Evolutionary conservation across 106 monocot species (phyloP), one percentile per base, ranked within the genome.

Genomic region (Alisma plantagoaquatica): DNA sequence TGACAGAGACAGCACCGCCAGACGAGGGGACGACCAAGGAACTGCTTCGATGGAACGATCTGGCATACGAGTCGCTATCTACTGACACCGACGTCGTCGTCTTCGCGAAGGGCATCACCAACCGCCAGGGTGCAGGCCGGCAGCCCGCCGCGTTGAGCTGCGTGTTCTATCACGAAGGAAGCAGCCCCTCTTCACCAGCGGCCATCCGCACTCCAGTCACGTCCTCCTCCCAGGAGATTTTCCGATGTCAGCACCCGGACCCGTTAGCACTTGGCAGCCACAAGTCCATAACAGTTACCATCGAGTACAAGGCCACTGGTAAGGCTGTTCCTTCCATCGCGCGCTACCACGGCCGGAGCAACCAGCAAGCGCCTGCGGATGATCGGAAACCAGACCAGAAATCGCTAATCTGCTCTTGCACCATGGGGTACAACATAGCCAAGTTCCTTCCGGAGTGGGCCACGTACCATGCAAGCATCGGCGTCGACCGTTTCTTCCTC

Each of bases 361-460:
- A 26, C 2, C 61, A 21, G 17, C 50, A 9, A 48, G 48, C 45
- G 49, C 28, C 27, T 20, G 33, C 62, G 52, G 15, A 38, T 23
- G 17, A 27, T 15, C 17, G 43, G 2, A 28, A 12, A 3, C 10
- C 0, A 15, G 30, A 27, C 29, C 20, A 27, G 41, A 58, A 33
- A 57, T 25, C 56, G 15, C 46, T 31, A 30, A 54, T 73, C 14
- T 91, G 91, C 73, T 84, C 78, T 1, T 81, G 85, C 62, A 85
- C 91, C 16, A 91, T 91, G 91, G 78, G 81, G 7, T 53, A 54
- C 68, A 73, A 85, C 67, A 75, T 69, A 14, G 91, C 70, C 10
- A 91, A 91, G 70, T 85, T 91, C 61, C 67, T 91, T 7, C 51
- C 33, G 2, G 91, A 85, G 64, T 91, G 91, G 91, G 70, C 85